Evolutionary conservation across 352 stramenopile genomes (phyloP).

Genomic region (Aphanomyces euteiches): DNA sequence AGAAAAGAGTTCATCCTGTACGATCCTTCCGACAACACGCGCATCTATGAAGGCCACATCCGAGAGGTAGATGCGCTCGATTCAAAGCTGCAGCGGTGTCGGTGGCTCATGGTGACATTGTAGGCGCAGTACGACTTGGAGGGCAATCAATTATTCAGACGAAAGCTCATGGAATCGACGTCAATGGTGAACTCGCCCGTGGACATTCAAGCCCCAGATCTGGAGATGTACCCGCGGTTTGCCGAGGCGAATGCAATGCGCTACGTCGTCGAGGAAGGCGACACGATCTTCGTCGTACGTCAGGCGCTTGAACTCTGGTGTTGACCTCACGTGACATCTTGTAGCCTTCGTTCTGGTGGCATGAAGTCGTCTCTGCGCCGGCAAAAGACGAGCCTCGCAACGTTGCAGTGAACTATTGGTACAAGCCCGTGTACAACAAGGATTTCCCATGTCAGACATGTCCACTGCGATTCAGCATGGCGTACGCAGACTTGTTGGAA

Average conservation of each 20-base stretch:
- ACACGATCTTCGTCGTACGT: slow-evolving; percentile 16
- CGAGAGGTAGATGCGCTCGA: slow-evolving; percentile 28
- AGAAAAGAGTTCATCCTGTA: slow-evolving; percentile 34
- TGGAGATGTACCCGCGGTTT: slow-evolving; percentile 20
- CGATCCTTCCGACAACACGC: slow-evolving; percentile 27
- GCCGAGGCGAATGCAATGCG: background rate
- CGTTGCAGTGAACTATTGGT: slow-evolving; percentile 36
- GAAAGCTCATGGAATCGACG: slow-evolving; percentile 29
- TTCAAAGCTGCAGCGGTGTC: background rate
- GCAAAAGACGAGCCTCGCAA: slow-evolving; percentile 18
- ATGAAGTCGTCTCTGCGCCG: slow-evolving; percentile 29
- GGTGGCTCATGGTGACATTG: background rate
- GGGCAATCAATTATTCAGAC: background rate
- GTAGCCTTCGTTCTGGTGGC: slow-evolving; percentile 35
- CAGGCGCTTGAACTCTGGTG: background rate
- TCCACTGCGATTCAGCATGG: slow-evolving; percentile 17
- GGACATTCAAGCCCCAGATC: slow-evolving; percentile 24
- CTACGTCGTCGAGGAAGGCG: slow-evolving; percentile 14
- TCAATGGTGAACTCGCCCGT: slow-evolving; percentile 36
- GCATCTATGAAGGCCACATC: slow-evolving; percentile 34
- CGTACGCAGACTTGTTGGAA: slow-evolving; percentile 9
- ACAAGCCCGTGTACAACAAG: slow-evolving; percentile 28
- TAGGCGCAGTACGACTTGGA: slow-evolving; percentile 23
- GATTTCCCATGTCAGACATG: slow-evolving; percentile 30
- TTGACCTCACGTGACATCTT: slow-evolving; percentile 7